A percentile compares a stretch with the other conserved stretches of the same genome.
Evolutionary conservation across 345 rosid species (phyloP).

Genomic region (Aethionema arabicum): DNA sequence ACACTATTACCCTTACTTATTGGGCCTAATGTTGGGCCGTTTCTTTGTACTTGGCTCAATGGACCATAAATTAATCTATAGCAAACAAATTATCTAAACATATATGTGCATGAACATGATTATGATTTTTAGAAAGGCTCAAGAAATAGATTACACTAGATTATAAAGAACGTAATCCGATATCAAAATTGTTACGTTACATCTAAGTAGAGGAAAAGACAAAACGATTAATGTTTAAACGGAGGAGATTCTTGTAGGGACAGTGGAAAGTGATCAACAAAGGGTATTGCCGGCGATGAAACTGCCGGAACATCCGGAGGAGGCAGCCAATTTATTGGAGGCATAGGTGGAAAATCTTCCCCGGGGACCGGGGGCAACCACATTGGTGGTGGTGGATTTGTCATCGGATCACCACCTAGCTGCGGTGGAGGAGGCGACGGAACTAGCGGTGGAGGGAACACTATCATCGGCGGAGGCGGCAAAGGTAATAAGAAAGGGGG

Average conservation of each 20-base stretch:
- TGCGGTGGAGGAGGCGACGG: slow-evolving; percentile 38
- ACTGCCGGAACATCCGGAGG: slow-evolving; percentile 27
- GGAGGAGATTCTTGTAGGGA: slow-evolving; percentile 6
- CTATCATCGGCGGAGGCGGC: slow-evolving; percentile 37
- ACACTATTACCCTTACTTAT: background rate
- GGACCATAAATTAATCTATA: no score
- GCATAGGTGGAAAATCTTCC: slow-evolving; percentile 35
- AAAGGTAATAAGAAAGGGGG: slow-evolving; percentile 26
- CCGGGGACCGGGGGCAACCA: slow-evolving; percentile 34
- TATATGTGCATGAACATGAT: no score
- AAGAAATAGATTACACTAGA: background rate
- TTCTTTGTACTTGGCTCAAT: no score
- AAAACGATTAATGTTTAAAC: background rate
- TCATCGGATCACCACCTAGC: slow-evolving; percentile 1
- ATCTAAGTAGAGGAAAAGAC: background rate
- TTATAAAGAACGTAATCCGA: no score
- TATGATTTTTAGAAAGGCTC: background rate
- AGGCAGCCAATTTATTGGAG: slow-evolving; percentile 35
- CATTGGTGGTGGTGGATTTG: slow-evolving; percentile 19
- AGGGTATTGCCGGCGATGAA: background rate
- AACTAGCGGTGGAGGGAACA: slow-evolving; percentile 32
- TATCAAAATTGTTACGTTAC: slow-evolving; percentile 14
- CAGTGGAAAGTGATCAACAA: slow-evolving; percentile 8
- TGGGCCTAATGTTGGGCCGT: background rate
- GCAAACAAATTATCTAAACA: no score